These are phyloP conservation scores for Paramecium biaurelia DNA, from an alignment of 73 alveolate species.

Conservation along the genomic window DNA sequence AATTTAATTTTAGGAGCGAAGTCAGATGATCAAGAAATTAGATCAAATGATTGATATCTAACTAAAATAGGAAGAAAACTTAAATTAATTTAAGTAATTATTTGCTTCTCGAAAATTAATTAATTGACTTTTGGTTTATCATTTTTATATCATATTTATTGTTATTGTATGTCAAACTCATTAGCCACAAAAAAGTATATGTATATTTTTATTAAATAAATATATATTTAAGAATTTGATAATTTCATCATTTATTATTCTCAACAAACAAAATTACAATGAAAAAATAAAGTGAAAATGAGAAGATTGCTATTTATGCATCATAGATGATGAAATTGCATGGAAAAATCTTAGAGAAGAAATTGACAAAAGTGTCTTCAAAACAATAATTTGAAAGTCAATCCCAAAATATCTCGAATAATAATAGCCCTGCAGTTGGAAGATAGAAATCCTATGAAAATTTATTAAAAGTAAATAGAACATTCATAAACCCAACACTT, in stretches of 20 bases:
- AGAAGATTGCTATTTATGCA: constrained; percentile 30
- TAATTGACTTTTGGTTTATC: neutral
- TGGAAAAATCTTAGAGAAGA: constrained; percentile 41
- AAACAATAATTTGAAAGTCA: constrained; percentile 16
- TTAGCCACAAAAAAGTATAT: neutral
- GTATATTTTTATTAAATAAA: neutral
- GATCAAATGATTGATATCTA: constrained; percentile 27
- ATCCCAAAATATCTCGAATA: constrained; percentile 45
- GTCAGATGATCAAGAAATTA: constrained; percentile 1
- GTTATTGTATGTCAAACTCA: neutral
- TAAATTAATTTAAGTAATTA: constrained; percentile 20
- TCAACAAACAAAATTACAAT: neutral
- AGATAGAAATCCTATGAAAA: constrained; percentile 40
- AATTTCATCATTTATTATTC: neutral
- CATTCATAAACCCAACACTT: constrained; percentile 15
- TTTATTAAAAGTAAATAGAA: constrained; percentile 34
- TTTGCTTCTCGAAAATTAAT: constrained; percentile 14
- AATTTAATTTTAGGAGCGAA: neutral
- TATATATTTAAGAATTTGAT: neutral
- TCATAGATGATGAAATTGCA: constrained; percentile 6
- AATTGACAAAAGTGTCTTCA: neutral
- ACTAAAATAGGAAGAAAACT: neutral
- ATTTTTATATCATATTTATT: neutral
- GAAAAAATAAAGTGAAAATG: constrained; percentile 41
- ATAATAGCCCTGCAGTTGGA: constrained; percentile 43